Base-by-base conservation (phyloP, 1,284 basidiomycete species). In the Malassezia dermatis region DNA sequence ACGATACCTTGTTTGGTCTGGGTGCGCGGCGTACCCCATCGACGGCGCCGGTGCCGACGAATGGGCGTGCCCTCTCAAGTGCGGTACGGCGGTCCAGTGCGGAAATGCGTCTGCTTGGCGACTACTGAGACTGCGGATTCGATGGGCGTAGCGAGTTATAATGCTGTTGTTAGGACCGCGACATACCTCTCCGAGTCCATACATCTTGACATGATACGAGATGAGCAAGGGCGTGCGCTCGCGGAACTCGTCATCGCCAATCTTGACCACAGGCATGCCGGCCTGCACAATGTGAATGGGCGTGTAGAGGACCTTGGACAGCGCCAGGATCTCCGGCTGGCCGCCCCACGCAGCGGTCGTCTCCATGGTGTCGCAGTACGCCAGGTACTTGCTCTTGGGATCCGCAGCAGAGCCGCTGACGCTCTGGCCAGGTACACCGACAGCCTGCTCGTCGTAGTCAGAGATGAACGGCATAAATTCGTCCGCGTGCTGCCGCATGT, bases 401-500 rank as follows among this genome's bases (percentile, higher is more conserved):
- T 23, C 46, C n/a, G 81, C 81, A 72, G 88, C 86, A 67, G 88
- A 88, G 37, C 12, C 34, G 37, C 19, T 21, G 4, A 6, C 37
- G 17, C 15, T 34, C 32, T n/a, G 85, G 86, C 15, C 77, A 79
- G 37, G 37, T 26, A 82, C 77, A 6, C 85, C 84, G 26, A 67
- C 71, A 56, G 66, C 65, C 44, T 61, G 53, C 42, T 70, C 69
- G 56, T 73, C 71, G 10, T 58, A 62, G 44, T 73, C 75, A 0
- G 89, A 86, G 7, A 98, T 79, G 79, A 96, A 99, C 8, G 91
- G 93, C 40, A 95, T 78, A 73, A 98, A 99, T 66, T 91, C 88
- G 71, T 91, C 85, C 1, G 83, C 82, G 76, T 98, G 88, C 7
- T 80, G 76, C 30, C 82, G 81, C 72, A 99, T 90, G 75, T 88